Base-by-base conservation (phyloP, 768 basidiomycete genomes). In the Suillus plorans region DNA sequence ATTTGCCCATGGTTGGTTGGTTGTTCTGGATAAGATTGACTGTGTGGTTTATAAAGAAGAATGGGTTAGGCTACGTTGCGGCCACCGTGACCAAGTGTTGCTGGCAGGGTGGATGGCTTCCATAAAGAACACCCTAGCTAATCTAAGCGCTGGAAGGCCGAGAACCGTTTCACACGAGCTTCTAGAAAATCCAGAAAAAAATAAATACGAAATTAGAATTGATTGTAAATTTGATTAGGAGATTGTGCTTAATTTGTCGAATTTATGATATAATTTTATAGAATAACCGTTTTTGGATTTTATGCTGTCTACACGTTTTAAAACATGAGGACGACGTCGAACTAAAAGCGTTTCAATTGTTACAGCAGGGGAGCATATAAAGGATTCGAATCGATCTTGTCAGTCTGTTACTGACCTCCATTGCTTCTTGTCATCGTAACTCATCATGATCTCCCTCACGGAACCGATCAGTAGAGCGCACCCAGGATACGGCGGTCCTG, bases 1-100 rank as follows among this genome's bases (percentile, higher is more conserved):
- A 91, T 82, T 98, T 98, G 78, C 97, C 97, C 97, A 98, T 98
- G 76, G 76, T 47, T 22, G 47, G 45, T 47, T 47, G 14, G 7
- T 84, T 65, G 61, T 63, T 63, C 39, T 45, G 67, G 14, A n/a
- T 37, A 49, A 28, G 22, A 56, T 22, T 55, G 52, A 36, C 25
- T 41, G 8, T 7, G 36, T 31, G 18, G 22, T 25, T 44, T 60
- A 64, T 59, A 59, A 47, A 44, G 34, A 57, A 57, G 55, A 13
- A 55, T n/a, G 12, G 31, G 36, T 39, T 25, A 18, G 50, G 47
- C 47, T 49, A 22, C 18, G 31, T 41, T 56, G 55, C 57, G 22
- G 20, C 62, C 50, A 36, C 62, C 36, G 36, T 10, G 10, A 10
- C 36, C 31, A 31, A 31, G 31, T 31, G 31, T 31, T 39, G 42